Evolutionary conservation across 495 filamentous ascomycete species (phyloP).

Genomic region (Penicillium parvum): DNA sequence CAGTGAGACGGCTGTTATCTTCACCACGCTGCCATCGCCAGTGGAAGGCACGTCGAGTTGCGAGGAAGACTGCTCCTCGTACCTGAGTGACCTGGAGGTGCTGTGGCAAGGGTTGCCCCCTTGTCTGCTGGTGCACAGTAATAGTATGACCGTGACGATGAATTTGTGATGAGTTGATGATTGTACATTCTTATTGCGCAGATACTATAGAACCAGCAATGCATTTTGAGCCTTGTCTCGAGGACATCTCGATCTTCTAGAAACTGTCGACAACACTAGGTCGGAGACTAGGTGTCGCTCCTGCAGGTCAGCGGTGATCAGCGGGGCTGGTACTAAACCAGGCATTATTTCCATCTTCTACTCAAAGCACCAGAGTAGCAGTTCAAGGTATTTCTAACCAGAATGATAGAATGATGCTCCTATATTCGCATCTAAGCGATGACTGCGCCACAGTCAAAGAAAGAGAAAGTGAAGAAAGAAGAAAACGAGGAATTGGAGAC

Average conservation of each 20-base stretch:
- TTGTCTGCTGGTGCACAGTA: slow-evolving; percentile 75
- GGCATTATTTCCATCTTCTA: no score
- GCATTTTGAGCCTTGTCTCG: no score
- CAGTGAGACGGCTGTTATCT: slow-evolving; percentile 70
- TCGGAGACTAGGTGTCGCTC: neutral
- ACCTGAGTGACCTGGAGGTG: slow-evolving; percentile 73
- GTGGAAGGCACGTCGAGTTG: slow-evolving; percentile 67
- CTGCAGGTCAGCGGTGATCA: slow-evolving; percentile 15
- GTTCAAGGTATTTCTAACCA: no score
- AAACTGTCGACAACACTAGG: neutral
- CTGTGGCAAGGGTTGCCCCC: slow-evolving; percentile 65
- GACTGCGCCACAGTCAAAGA: neutral
- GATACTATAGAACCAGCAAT: no score
- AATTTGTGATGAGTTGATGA: slow-evolving; percentile 51
- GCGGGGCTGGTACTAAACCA: no score
- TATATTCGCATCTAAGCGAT: slow-evolving; percentile 1
- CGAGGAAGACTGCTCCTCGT: slow-evolving; percentile 63
- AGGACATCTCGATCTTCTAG: no score
- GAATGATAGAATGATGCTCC: neutral
- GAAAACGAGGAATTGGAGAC: neutral
- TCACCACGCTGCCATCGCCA: slow-evolving; percentile 76
- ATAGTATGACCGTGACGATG: slow-evolving; percentile 88
- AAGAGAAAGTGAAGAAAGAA: neutral
- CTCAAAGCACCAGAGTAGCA: no score
- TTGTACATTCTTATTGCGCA: no score